A percentile compares a stretch with the other conserved stretches of the same genome.
phyloP scores from a whole-genome alignment of 345 rosid genomes.

The Bruguiera sexangula region DNA sequence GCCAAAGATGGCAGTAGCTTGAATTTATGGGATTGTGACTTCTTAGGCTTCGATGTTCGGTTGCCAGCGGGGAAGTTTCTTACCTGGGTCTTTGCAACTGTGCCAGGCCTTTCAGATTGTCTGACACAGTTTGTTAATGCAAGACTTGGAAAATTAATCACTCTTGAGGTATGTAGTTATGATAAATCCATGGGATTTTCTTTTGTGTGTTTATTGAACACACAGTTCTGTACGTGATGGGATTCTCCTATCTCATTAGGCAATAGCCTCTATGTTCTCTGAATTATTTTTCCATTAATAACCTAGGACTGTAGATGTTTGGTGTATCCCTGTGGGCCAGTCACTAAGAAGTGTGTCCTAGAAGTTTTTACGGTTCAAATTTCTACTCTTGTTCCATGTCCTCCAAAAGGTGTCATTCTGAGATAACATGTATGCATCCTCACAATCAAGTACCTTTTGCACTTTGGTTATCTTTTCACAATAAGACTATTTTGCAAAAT shows the following conservation, averaged over 20 bases:
- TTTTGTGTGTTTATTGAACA: too few species aligned
- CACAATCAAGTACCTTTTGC: not conserved
- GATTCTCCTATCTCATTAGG: too few species aligned
- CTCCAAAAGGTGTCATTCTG: not conserved
- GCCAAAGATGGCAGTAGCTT: conserved; percentile 44
- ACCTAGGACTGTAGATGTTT: too few species aligned
- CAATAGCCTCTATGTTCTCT: too few species aligned
- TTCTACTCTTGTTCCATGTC: too few species aligned
- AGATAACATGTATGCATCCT: not conserved
- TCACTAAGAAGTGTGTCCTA: too few species aligned
- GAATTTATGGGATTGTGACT: conserved; percentile 55
- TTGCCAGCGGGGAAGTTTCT: conserved; percentile 67
- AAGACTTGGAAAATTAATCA: conserved; percentile 39
- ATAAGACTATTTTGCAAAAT: not conserved
- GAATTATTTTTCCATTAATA: too few species aligned
- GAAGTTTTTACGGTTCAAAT: too few species aligned
- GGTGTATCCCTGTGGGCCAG: too few species aligned
- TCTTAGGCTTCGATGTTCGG: conserved; percentile 41
- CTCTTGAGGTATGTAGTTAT: conserved; percentile 37
- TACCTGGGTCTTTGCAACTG: conserved; percentile 55
- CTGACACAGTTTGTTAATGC: conserved; percentile 49
- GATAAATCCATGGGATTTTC: not conserved
- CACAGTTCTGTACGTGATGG: too few species aligned
- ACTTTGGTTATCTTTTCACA: not conserved
- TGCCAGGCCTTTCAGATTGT: conserved; percentile 62